Evolutionary conservation across 1,284 basidiomycete genomes (phyloP).

Genomic region (Ceratobasidium sp.): DNA sequence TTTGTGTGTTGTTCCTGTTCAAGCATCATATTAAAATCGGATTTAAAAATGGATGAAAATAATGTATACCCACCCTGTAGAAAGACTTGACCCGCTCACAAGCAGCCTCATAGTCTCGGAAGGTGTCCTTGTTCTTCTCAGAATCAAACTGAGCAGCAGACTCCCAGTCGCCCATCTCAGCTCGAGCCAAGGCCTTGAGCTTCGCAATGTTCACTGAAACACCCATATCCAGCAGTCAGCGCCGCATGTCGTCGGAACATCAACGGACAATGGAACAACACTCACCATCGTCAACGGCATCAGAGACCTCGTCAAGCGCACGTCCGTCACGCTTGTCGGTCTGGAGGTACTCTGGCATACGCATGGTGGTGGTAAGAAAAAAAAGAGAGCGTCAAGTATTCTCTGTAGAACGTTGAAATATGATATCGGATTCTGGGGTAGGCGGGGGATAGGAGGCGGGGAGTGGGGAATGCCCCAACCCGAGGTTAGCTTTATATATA

Average conservation of each 20-base stretch:
- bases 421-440: slow-evolving; percentile 29
- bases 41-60: background rate
- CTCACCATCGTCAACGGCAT: slow-evolving; percentile 80
- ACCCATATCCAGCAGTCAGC: slow-evolving; percentile 10
- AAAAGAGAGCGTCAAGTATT: slow-evolving; percentile 17
- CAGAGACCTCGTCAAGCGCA: slow-evolving; percentile 76
- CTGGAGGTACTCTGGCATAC: slow-evolving; percentile 41
- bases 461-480: slow-evolving; percentile 25
- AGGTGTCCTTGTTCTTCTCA: slow-evolving; percentile 78
- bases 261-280: slow-evolving; percentile 34
- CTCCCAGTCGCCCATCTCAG: slow-evolving; percentile 63
- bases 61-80: slow-evolving; percentile 68
- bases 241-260: slow-evolving; percentile 8
- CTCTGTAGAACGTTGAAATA: slow-evolving; percentile 13
- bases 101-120: slow-evolving; percentile 67
- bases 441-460: slow-evolving; percentile 23
- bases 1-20: slow-evolving; percentile 66
- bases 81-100: slow-evolving; percentile 90
- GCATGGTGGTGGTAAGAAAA: slow-evolving; percentile 30
- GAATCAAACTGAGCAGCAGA: slow-evolving; percentile 76
- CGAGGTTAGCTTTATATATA: slow-evolving; percentile 33
- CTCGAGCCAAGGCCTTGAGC: slow-evolving; percentile 50
- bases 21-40: background rate
- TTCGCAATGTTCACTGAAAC: slow-evolving; percentile 57
- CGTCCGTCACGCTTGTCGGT: slow-evolving; percentile 52